Evolutionary conservation across 2,329 filamentous ascomycete species (phyloP), one percentile per base, ranked within the genome.

Genomic region (Claviceps sp.): DNA sequence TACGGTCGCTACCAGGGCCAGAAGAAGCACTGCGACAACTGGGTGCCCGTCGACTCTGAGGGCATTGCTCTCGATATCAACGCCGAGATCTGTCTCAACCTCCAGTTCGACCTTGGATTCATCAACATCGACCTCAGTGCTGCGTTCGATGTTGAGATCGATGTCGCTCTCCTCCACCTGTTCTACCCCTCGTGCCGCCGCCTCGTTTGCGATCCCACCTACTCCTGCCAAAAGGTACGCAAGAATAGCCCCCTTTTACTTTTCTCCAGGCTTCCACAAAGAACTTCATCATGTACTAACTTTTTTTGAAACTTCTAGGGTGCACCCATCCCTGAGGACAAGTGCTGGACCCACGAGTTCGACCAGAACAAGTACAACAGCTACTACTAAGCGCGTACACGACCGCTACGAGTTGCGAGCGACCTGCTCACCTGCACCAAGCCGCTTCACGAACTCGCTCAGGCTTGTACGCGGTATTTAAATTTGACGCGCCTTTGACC

Each of bases 341-440:
- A 51, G 16, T 51, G 50, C 50, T 51, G 50, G 50, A n/a, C 29
- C 13, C 37, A 51, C 50, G 44, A 51, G 50, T 47, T 36, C 4
- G 13, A 51, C 26, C 3, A 36, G 44, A 3, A 38, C 8, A 37
- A 51, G 26, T 43, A 20, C 26, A n/a, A 38, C 14, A 22, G 20
- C 22, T 34, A 37, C 45, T 37, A 47, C 50, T 43, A 47, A 43
- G 44, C 44, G 16, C 9, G 8, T 4, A 34, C 29, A 34, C 29
- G 9, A 9, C 29, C 29, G 29, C 29, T 34, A 34, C 29, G 29
- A 34, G 29, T 9, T 34, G 29, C 29, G 29, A 34, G 29, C 29
- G 29, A 34, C 9, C 29, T 34, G 9, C 9, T 34, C 29, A 34
- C 29, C 29, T 34, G 9, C 14, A 9, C 34, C 6, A n/a, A 29